Conservation (phyloP, 371 early-diverging fungal genomes). For the Rhizopus stolonifer region DNA sequence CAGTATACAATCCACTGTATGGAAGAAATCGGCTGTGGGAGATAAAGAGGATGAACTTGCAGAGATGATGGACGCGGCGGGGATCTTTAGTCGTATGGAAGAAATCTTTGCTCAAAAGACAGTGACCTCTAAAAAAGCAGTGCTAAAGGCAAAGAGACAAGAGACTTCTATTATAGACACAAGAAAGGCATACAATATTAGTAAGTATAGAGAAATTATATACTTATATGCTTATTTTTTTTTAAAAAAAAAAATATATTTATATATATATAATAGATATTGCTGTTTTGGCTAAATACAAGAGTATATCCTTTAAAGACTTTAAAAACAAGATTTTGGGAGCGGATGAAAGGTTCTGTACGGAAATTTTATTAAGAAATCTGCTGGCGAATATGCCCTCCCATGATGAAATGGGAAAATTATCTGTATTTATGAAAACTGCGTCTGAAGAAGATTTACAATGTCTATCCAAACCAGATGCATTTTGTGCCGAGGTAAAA, state of each 20-base stretch:
- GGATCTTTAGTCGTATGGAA: constrained; percentile 74
- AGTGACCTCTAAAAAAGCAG: constrained; percentile 33
- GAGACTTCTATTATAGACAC: constrained; percentile 70
- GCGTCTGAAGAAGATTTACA: constrained; percentile 61
- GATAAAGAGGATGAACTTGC: constrained; percentile 50
- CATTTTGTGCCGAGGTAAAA: constrained; percentile 82
- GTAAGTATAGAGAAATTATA: constrained; percentile 41
- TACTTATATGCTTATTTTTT: neutral
- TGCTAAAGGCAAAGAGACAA: constrained; percentile 33
- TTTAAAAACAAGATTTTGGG: constrained; percentile 62
- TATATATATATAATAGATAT: constrained; percentile 50
- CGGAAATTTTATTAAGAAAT: constrained; percentile 70
- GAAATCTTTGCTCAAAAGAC: constrained; percentile 76
- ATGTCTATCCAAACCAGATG: constrained; percentile 75
- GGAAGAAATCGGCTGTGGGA: constrained; percentile 33
- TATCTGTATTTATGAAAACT: constrained; percentile 65
- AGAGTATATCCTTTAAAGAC: constrained; percentile 62
- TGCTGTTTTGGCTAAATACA: constrained; percentile 67
- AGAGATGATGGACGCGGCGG: constrained; percentile 46
- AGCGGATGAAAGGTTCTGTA: constrained; percentile 67
- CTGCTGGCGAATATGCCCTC: constrained; percentile 68
- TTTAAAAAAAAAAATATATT: neutral
- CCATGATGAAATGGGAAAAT: constrained; percentile 76
- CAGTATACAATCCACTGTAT: constrained; percentile 57
- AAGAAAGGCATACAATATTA: constrained; percentile 78